Evolutionary conservation across 139 green algal species (phyloP).

Genomic region (Chlamydomonas sp.): DNA sequence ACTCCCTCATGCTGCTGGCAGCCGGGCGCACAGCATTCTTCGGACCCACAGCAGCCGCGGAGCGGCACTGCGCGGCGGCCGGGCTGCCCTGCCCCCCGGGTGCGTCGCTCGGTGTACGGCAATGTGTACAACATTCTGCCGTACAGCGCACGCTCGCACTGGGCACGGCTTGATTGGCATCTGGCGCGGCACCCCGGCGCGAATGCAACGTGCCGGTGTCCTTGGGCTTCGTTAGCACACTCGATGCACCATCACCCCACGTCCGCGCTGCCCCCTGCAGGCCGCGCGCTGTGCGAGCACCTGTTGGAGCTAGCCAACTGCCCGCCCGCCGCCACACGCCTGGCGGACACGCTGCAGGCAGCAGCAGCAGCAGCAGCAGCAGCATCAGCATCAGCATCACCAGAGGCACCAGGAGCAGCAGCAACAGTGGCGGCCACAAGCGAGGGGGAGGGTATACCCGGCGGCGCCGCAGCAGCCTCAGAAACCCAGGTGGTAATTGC

Average conservation of each 20-base stretch:
- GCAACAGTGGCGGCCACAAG: not conserved
- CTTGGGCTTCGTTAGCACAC: constrained; percentile 16
- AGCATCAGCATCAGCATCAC: not conserved
- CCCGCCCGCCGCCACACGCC: not conserved
- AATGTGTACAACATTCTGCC: no score
- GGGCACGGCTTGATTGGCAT: no score
- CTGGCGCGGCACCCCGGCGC: no score
- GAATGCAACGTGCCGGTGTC: not conserved
- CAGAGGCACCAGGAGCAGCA: not conserved
- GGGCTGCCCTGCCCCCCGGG: constrained; percentile 44
- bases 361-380: not conserved
- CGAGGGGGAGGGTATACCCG: no score
- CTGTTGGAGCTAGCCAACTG: constrained; percentile 48
- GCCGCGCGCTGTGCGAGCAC: constrained; percentile 45
- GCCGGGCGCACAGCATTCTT: constrained; percentile 62
- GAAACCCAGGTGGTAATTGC: not conserved
- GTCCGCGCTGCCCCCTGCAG: not conserved
- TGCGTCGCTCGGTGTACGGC: not conserved
- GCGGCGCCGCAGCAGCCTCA: not conserved
- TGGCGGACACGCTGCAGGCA: not conserved
- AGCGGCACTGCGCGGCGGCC: not conserved
- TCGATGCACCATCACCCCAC: not conserved
- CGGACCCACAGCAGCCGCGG: constrained; percentile 31
- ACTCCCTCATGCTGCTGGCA: constrained; percentile 70
- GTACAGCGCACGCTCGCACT: no score